phyloP scores from a whole-genome alignment of 352 stramenopile genomes.

The Elongisporangium anandrum region DNA sequence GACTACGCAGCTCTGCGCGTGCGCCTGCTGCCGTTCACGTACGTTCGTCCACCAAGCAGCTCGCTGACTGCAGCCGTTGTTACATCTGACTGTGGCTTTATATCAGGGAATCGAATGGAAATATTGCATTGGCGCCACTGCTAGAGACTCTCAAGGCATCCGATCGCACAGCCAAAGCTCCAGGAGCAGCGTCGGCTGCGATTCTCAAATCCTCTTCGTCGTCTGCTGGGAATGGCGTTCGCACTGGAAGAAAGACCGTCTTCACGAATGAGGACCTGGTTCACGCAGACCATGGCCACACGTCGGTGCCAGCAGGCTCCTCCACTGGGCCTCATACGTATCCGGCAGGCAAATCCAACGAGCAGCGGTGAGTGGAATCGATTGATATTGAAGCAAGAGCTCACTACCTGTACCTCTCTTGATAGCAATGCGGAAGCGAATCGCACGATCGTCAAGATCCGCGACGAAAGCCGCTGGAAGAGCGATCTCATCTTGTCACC shows the following conservation, averaged over 20 bases:
- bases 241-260: slow-evolving; percentile 55
- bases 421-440: slow-evolving; percentile 59
- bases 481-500: slow-evolving; percentile 40
- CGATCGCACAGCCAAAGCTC: slow-evolving; percentile 33
- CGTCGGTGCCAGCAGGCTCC: not conserved
- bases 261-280: slow-evolving; percentile 22
- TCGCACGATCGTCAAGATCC: slow-evolving; percentile 60
- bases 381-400: not conserved
- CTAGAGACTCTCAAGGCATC: slow-evolving; percentile 42
- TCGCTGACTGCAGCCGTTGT: not conserved
- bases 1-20: slow-evolving; percentile 68
- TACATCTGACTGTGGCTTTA: not conserved
- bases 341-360: slow-evolving; percentile 65
- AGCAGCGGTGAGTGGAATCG: slow-evolving; percentile 38
- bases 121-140: slow-evolving; percentile 35
- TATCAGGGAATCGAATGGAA: slow-evolving; percentile 12
- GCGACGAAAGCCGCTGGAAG: slow-evolving; percentile 58
- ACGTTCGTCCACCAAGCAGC: slow-evolving; percentile 7
- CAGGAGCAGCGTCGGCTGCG: slow-evolving; percentile 1
- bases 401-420: slow-evolving; percentile 1
- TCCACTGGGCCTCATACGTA: slow-evolving; percentile 6
- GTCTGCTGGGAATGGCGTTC: slow-evolving; percentile 15
- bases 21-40: slow-evolving; percentile 56
- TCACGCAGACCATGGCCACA: slow-evolving; percentile 7
- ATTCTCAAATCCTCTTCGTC: not conserved